Evolutionary conservation across 1,139 yeast genomes (phyloP), one percentile per base, ranked within the genome.

Genomic region (Wickerhamomyces sp.): DNA sequence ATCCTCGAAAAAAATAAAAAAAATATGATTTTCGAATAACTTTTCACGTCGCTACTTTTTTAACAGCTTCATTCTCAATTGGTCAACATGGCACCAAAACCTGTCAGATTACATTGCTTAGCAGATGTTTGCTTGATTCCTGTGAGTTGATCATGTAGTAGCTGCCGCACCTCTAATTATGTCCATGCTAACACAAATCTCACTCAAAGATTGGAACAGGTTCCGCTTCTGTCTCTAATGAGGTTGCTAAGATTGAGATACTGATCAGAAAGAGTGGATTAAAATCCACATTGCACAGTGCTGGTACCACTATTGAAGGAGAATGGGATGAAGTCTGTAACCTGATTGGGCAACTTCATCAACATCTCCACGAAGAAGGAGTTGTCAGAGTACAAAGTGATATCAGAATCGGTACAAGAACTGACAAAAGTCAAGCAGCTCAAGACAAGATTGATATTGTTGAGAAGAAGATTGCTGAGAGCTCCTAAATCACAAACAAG

Each of bases 271-370:
- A 72, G 13, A 78, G 86, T 18, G 80, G 76, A 7, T 69, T 89
- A 45, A 73, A 79, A 44, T 80, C 84, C 48, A 80, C 87, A 1
- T 69, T 89, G 53, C 96, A 89, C 65, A 83, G 93, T 53, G 96
- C 96, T 1, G 96, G 96, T 7, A 88, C 96, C 10, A 87, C 96
- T 6, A 84, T 88, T 58, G 77, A 85, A 57, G 96, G 96, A 0
- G 90, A 90, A n/a, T 89, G 96, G 96, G 79, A 81, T 58, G 87
- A 84, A 46, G 96, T 89, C 2, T 84, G 82, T 79, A 78, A 72
- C 31, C 67, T 86, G 45, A 84, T 89, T 56, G 96, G 96, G n/a
- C 75, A 78, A 54, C 69, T 88, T 57, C 96, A 89, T 58, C 81
- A 83, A 57, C 68, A 71, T 42, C 75, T 87, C 42, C 96, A 89